phyloP scores from a whole-genome alignment of 1,284 basidiomycete species.

The Puccinia triticina region DNA sequence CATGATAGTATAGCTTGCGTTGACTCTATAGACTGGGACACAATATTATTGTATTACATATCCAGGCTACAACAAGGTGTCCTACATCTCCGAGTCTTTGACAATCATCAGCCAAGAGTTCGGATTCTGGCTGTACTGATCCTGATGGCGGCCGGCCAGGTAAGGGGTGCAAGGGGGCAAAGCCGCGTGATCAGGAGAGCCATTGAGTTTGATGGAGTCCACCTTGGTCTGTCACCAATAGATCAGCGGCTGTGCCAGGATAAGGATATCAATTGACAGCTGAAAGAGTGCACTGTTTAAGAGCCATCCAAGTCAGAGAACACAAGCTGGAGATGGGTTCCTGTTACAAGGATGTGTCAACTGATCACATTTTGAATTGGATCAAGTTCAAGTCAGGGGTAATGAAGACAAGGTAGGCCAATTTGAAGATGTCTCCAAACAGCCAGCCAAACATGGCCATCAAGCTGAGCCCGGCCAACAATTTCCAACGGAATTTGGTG shows the following conservation, averaged over 20 bases:
- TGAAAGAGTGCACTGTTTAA: constrained; percentile 57
- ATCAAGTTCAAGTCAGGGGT: constrained; percentile 60
- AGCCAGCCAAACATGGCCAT: constrained; percentile 63
- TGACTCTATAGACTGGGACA: too few relatives aligned
- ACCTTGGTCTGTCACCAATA: constrained; percentile 57
- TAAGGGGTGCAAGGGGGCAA: constrained; percentile 50
- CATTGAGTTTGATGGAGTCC: constrained; percentile 54
- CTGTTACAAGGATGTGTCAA: too few relatives aligned
- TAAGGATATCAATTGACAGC: constrained; percentile 59
- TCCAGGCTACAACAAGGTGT: too few relatives aligned
- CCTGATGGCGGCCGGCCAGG: constrained; percentile 63
- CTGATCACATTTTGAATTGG: constrained; percentile 63
- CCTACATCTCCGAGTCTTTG: constrained; percentile 25
- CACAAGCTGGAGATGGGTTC: too few relatives aligned
- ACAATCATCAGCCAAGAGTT: constrained; percentile 41
- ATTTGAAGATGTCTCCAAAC: constrained; percentile 63
- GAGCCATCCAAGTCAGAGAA: too few relatives aligned
- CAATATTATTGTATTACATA: too few relatives aligned
- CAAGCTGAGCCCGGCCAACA: constrained; percentile 63
- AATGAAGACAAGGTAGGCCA: constrained; percentile 62
- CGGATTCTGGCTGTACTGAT: too few relatives aligned
- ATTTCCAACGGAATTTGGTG: constrained; percentile 63
- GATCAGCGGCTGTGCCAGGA: constrained; percentile 57
- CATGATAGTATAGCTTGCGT: too few relatives aligned
- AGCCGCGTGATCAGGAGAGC: constrained; percentile 71